phyloP scores from a whole-genome alignment of 2,329 filamentous ascomycete species.

The Botrytis squamosa region DNA sequence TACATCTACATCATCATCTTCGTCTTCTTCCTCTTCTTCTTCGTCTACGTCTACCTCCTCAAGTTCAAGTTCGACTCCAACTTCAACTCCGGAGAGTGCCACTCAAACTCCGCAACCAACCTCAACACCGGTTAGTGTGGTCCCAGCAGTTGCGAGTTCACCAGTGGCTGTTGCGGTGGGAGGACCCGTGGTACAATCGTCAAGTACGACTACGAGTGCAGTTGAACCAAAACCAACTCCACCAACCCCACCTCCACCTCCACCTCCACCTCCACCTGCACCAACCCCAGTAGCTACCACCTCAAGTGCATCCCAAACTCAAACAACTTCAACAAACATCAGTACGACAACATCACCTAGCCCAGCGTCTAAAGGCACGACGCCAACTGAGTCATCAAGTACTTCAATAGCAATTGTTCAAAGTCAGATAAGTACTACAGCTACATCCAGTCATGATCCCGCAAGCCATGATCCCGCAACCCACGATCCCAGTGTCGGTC shows the following conservation, averaged over 20 bases:
- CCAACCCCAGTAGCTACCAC: not conserved
- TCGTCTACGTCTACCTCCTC: conserved; percentile 21
- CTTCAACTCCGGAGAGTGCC: conserved; percentile 18
- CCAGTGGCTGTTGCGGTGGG: conserved; percentile 19
- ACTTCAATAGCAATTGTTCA: conserved; percentile 31
- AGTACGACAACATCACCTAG: conserved; percentile 18
- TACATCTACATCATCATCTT: not conserved
- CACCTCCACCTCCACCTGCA: not conserved
- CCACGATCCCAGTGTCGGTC: conserved; percentile 16
- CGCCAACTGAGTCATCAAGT: conserved; percentile 32
- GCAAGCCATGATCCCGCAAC: not conserved
- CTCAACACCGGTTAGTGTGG: conserved; percentile 44
- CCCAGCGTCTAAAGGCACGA: conserved; percentile 32
- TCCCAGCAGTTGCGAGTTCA: conserved; percentile 42
- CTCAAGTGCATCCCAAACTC: conserved; percentile 11
- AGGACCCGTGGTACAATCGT: conserved; percentile 6
- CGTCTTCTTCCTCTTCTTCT: not conserved
- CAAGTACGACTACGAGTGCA: conserved; percentile 16
- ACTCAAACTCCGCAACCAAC: conserved; percentile 15
- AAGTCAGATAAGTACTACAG: conserved; percentile 30
- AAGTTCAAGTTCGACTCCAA: not conserved
- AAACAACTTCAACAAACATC: not conserved
- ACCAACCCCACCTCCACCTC: not conserved
- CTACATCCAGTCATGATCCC: conserved; percentile 18
- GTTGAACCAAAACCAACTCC: not conserved